Evolutionary conservation across 768 basidiomycete genomes (phyloP).

Genomic region (Russula emetica): DNA sequence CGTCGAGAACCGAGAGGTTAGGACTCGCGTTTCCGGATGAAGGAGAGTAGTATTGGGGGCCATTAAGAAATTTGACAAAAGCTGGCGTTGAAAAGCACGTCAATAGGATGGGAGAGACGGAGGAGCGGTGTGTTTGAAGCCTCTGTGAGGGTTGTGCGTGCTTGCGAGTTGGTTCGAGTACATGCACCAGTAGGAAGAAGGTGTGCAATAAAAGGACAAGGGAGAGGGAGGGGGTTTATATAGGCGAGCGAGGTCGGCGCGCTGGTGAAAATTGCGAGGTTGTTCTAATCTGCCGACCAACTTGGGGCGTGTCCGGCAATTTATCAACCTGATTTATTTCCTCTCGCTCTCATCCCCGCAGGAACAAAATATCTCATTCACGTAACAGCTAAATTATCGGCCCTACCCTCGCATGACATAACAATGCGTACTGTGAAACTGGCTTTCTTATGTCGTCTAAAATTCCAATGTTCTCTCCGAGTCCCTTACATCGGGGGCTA

Average conservation of each 20-base stretch:
- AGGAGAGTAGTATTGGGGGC: constrained; percentile 44
- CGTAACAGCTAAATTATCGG: not conserved
- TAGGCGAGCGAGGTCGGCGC: not conserved
- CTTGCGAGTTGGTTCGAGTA: constrained; percentile 93
- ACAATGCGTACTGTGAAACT: too few species aligned
- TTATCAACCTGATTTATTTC: not conserved
- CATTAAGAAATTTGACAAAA: constrained; percentile 39
- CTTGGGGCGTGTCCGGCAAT: not conserved
- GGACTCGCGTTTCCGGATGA: constrained; percentile 52
- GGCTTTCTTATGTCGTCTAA: too few species aligned
- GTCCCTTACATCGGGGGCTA: not conserved
- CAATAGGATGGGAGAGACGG: constrained; percentile 48
- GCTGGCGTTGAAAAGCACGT: constrained; percentile 31
- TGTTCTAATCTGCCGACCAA: not conserved
- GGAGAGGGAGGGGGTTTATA: constrained; percentile 2
- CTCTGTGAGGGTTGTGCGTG: constrained; percentile 84
- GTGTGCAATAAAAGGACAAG: not conserved
- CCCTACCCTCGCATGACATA: too few species aligned
- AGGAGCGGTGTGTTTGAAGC: constrained; percentile 75
- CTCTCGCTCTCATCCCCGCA: too few species aligned
- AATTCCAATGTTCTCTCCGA: not conserved
- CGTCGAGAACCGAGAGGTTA: constrained; percentile 66
- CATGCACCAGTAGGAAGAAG: constrained; percentile 53
- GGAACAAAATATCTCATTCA: too few species aligned
- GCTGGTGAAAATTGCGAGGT: not conserved